phyloP scores from a whole-genome alignment of 2,329 filamentous ascomycete genomes.

The Cadophora gregata region DNA sequence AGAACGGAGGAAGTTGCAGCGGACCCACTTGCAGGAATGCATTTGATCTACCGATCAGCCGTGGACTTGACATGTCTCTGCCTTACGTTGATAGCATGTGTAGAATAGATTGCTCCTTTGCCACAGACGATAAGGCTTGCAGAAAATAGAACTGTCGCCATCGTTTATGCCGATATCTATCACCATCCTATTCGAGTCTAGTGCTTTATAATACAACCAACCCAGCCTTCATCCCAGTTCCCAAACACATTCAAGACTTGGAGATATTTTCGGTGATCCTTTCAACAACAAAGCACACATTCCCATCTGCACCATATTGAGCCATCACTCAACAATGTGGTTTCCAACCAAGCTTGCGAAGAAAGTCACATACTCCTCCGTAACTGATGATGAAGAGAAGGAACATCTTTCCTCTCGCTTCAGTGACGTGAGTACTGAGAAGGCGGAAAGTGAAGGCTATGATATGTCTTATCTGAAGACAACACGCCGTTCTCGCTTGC shows the following conservation, averaged over 20 bases:
- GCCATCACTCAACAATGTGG: not conserved
- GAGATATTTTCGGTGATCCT: not conserved
- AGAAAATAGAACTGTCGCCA: too few relatives aligned
- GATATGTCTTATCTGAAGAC: slow-evolving; percentile 1
- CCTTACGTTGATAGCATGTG: not conserved
- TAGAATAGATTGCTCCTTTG: not conserved
- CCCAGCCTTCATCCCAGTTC: not conserved
- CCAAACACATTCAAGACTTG: not conserved
- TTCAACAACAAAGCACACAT: not conserved
- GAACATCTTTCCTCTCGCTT: not conserved
- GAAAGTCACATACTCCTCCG: slow-evolving; percentile 1
- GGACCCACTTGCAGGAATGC: not conserved
- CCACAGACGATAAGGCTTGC: not conserved
- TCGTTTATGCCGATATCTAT: not conserved
- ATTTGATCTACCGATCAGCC: not conserved
- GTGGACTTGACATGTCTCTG: not conserved
- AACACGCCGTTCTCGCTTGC: slow-evolving; percentile 1
- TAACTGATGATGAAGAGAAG: not conserved
- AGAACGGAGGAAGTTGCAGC: not conserved
- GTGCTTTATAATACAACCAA: not conserved
- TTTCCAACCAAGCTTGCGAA: not conserved
- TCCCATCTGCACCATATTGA: not conserved
- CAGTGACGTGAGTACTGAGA: not conserved
- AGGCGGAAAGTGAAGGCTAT: slow-evolving; percentile 1
- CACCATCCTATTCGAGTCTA: not conserved